phyloP scores from a whole-genome alignment of 2,329 filamentous ascomycete species.

The Emmonsiellopsis sp. region DNA sequence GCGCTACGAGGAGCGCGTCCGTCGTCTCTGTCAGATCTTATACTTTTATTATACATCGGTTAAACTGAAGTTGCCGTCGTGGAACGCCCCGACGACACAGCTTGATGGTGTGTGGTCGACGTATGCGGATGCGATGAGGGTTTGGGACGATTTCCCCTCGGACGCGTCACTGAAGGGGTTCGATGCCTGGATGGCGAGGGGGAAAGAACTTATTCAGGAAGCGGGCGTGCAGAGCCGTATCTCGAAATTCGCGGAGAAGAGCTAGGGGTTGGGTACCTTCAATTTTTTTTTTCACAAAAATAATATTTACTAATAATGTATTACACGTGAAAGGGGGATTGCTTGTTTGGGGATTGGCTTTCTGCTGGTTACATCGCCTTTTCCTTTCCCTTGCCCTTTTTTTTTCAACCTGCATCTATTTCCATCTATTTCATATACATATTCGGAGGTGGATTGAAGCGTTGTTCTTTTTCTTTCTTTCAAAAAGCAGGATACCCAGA shows the following conservation, averaged over 20 bases:
- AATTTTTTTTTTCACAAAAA: not conserved
- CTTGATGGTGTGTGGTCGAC: conserved; percentile 32
- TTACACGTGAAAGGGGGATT: too few relatives aligned
- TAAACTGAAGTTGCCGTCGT: conserved; percentile 32
- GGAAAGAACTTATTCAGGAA: conserved; percentile 29
- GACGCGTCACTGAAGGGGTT: conserved; percentile 31
- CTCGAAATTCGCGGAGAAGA: not conserved
- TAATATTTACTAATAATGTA: too few relatives aligned
- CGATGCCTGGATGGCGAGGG: conserved; percentile 30
- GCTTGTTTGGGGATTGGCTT: too few relatives aligned
- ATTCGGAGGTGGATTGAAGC: too few relatives aligned
- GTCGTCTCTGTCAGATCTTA: conserved; percentile 33
- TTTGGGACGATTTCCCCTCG: conserved; percentile 36
- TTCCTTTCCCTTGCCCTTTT: too few relatives aligned
- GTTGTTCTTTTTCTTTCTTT: too few relatives aligned
- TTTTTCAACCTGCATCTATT: too few relatives aligned
- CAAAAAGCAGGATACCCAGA: too few relatives aligned
- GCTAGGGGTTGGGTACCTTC: not conserved
- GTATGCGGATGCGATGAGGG: conserved; percentile 31
- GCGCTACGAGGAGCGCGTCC: conserved; percentile 31
- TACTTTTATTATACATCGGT: conserved; percentile 39
- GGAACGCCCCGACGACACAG: conserved; percentile 23
- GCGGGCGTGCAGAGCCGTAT: conserved; percentile 26
- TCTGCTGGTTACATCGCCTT: too few relatives aligned
- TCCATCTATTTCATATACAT: too few relatives aligned